These are phyloP conservation scores for Dioscorea zingiberensis DNA, from an alignment of 106 monocot genomes.

Conservation along the genomic window DNA sequence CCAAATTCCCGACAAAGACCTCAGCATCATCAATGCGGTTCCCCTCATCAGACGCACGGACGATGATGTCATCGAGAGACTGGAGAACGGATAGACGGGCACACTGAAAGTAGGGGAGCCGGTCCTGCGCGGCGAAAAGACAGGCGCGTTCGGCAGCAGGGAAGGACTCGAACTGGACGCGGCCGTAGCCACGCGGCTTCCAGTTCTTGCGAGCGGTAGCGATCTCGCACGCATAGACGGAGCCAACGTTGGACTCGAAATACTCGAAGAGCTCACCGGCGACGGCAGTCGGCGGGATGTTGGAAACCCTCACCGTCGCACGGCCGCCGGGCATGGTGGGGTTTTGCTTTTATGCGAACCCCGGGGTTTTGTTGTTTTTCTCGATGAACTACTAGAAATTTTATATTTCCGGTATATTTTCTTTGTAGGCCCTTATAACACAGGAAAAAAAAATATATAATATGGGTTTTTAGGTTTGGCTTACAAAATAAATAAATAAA, in stretches of 20 bases:
- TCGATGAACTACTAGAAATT: too few relatives aligned
- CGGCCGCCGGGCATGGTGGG: neutral
- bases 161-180: slow-evolving; percentile 69
- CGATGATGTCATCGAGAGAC: slow-evolving; percentile 47
- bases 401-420: too few relatives aligned
- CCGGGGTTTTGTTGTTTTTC: too few relatives aligned
- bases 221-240: slow-evolving; percentile 76
- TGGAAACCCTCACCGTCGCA: slow-evolving; percentile 49
- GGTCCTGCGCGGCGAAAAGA: slow-evolving; percentile 9
- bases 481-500: too few relatives aligned
- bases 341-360: too few relatives aligned
- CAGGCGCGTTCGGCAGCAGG: slow-evolving; percentile 35
- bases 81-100: slow-evolving; percentile 26
- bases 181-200: slow-evolving; percentile 55
- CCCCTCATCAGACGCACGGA: slow-evolving; percentile 24
- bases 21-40: slow-evolving; percentile 24
- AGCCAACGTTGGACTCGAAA: slow-evolving; percentile 56
- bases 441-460: too few relatives aligned
- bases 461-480: too few relatives aligned
- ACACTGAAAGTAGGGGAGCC: slow-evolving; percentile 42
- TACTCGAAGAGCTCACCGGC: slow-evolving; percentile 58
- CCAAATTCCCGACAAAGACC: slow-evolving; percentile 43
- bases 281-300: slow-evolving; percentile 54
- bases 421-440: too few relatives aligned
- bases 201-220: slow-evolving; percentile 42